Evolutionary conservation across 208 protist genomes (phyloP), one percentile per base, ranked within the genome.

Genomic region (Acanthamoeba sp.): DNA sequence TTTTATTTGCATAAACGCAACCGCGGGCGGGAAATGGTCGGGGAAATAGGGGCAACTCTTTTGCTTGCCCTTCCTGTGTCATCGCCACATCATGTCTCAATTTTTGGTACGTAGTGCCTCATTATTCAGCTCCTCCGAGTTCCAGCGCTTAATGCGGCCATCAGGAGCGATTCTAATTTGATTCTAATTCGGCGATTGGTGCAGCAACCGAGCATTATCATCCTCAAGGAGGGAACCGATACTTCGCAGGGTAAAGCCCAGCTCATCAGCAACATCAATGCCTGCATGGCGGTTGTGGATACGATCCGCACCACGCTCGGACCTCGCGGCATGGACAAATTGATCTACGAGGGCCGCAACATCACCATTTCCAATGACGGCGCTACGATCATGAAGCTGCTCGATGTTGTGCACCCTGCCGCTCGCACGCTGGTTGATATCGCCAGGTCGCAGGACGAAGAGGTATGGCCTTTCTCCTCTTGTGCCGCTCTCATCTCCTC

Each of bases 311-410:
- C 98, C 34, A 99, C 98, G 29, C 96, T 99, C 12, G 97, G 97
- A 55, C 99, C 99, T 38, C 98, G 99, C 88, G 99, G 99, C 50
- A 99, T 99, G 99, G 99, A 99, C 96, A 99, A 99, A 97, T 97
- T 99, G 50, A 89, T 97, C 32, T 95, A 95, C 88, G 66, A 95
- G 78, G 45, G 45, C n/a, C 71, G 93, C n/a, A 94, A 92, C 42
- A 96, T 98, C 38, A 99, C 99, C 48, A 99, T 99, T 94, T 99
- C 99, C 50, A 99, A 99, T 97, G 99, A 99, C 97, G 99, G 99
- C 66, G 99, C 99, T 3, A 99, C 99, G 22, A 99, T 99, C 64
- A 99, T 99, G 98, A 99, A 99, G 95, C 96, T 99, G 50, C 98
- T 99, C 27, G 99, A 99, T 95, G 99, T 99, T 97, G 99, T 99